Base-by-base conservation (phyloP, 169 alveolate species). In the Plasmodium adleri region DNA sequence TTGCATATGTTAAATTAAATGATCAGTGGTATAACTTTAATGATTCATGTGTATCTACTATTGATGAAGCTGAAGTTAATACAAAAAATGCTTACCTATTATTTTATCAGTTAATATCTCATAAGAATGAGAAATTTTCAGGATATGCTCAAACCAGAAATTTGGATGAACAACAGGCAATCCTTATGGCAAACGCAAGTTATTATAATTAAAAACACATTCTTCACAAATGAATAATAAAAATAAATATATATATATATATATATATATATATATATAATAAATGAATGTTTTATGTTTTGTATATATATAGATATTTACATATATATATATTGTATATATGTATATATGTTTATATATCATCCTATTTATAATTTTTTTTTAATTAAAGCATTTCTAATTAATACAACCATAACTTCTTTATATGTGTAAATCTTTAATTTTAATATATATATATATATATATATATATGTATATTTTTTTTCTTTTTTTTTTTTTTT, bases 1-100 rank as follows among this genome's bases (percentile, higher is more conserved):
- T 88, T 43, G 96, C 96, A 20, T 90, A 89, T 67, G 93, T 85
- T 49, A 92, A 90, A 63, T 75, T 93, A 66, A 71, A 90, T 63
- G 93, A 91, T n/a, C 92, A 85, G 50, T 94, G 96, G 96, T 94
- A 88, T 76, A 92, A 72, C 28, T 88, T 88, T 72, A 92, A 88
- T 66, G 93, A 87, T 71, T 88, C 93, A 39, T 83, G 32, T 62
- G 87, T 90, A 1, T 26, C 92, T 28, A 88, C 83, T 54, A 72
- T 87, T 85, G 86, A 62, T 9, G 85, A 49, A 39, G 59, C 87
- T 20, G 78, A 59, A 47, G 52, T 76, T 12, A 76, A 76, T 45
- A 76, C 89, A 1, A 76, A 76, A 52, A 64, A 76, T 26, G 89
- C 89, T 5, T 76, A 76, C 47, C 56, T 76, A 9, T 45, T 76